A percentile compares a stretch with the other conserved stretches of the same genome.
Evolutionary conservation across 768 basidiomycete genomes (phyloP).

Genomic region (Leccinum longicurvipes): DNA sequence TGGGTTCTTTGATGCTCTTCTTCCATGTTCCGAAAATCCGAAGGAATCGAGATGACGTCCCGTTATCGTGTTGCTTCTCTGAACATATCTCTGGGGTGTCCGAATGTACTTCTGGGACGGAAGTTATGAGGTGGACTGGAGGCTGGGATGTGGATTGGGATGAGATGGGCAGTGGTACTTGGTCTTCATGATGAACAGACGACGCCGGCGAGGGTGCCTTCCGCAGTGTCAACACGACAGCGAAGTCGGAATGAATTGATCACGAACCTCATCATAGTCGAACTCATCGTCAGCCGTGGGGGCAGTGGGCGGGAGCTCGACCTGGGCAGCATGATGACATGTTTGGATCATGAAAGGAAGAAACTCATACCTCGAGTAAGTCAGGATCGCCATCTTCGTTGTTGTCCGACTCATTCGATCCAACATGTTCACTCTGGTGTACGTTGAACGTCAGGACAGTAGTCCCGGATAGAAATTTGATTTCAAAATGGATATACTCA

Average conservation of each 20-base stretch:
- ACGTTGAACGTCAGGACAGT: background rate
- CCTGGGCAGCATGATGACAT: fast-evolving
- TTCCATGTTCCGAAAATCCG: background rate
- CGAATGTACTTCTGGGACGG: background rate
- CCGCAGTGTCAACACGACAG: background rate
- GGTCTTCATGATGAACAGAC: background rate
- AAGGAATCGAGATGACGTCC: background rate
- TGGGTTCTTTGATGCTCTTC: background rate
- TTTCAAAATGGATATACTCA: background rate
- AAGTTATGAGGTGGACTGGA: background rate
- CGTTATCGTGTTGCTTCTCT: fast-evolving
- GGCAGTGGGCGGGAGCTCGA: background rate
- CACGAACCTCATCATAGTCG: background rate
- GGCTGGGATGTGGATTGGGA: background rate
- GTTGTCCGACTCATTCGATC: background rate
- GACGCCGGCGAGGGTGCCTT: background rate
- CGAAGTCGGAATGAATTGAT: background rate
- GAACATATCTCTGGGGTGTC: background rate
- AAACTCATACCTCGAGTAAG: background rate
- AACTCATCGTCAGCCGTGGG: background rate
- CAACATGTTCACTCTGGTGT: background rate
- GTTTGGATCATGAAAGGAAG: background rate
- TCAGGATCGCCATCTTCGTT: too few species aligned
- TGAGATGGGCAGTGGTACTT: background rate
- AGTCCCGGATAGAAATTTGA: background rate